Evolutionary conservation across 208 protist genomes (phyloP).

Genomic region (Phytomonas sp.): DNA sequence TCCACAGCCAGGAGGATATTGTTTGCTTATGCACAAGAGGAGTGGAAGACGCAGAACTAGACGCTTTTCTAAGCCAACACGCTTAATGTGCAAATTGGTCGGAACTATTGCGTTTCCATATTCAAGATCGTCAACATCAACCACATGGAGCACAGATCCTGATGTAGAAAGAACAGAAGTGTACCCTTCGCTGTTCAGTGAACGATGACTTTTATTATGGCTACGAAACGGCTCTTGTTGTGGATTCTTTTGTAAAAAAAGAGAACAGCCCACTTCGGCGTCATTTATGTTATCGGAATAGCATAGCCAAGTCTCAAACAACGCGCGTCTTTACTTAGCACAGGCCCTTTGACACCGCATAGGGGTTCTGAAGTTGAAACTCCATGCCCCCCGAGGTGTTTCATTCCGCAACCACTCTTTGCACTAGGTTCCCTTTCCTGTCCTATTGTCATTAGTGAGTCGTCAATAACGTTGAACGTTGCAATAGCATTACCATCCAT

Average conservation of each 20-base stretch:
- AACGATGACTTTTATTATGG: not conserved
- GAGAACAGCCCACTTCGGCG: not conserved
- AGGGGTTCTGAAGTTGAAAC: constrained; percentile 49
- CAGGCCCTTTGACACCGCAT: constrained; percentile 8
- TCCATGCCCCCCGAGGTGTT: constrained; percentile 43
- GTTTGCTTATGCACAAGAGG: constrained; percentile 74
- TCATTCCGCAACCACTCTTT: not conserved
- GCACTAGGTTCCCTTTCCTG: not conserved
- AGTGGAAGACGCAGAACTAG: constrained; percentile 60
- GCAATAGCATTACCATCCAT: not conserved
- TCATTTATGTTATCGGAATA: not conserved
- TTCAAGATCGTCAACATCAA: constrained; percentile 28
- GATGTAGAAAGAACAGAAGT: constrained; percentile 1
- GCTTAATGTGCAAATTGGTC: constrained; percentile 51
- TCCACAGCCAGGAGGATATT: constrained; percentile 89
- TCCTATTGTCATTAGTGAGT: not conserved
- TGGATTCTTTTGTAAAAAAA: not conserved
- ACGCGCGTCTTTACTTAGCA: constrained; percentile 50
- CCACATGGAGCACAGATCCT: not conserved
- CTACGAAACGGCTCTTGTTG: not conserved
- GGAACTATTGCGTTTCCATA: constrained; percentile 54
- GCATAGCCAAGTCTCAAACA: constrained; percentile 29
- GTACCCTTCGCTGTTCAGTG: constrained; percentile 45
- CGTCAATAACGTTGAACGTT: constrained; percentile 1
- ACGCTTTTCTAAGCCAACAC: constrained; percentile 54